These are phyloP conservation scores for Aquilaria agallochum DNA, from an alignment of 441 rosid genomes.

Conservation along the genomic window DNA sequence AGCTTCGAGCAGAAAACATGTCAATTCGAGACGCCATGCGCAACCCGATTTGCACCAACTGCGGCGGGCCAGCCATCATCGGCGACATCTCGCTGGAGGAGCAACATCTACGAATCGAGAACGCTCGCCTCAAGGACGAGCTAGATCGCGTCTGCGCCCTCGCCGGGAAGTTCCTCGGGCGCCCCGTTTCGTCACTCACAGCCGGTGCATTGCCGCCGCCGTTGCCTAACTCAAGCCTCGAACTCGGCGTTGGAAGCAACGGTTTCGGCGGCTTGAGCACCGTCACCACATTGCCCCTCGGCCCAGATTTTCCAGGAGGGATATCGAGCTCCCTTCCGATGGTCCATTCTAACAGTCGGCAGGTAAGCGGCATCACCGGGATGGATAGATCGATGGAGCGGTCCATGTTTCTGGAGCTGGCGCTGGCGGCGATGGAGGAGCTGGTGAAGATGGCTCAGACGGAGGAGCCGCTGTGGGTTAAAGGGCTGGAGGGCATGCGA, in stretches of 20 bases:
- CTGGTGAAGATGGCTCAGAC: slow-evolving; percentile 67
- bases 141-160: slow-evolving; percentile 73
- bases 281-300: slow-evolving; percentile 48
- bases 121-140: slow-evolving; percentile 84
- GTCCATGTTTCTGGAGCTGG: slow-evolving; percentile 68
- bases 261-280: slow-evolving; percentile 40
- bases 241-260: slow-evolving; percentile 66
- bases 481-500: slow-evolving; percentile 50
- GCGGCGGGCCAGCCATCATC: slow-evolving; percentile 80
- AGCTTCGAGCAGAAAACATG: slow-evolving; percentile 79
- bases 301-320: slow-evolving; percentile 43
- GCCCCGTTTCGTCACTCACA: slow-evolving; percentile 44
- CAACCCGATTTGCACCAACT: slow-evolving; percentile 77
- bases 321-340: slow-evolving; percentile 28
- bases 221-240: slow-evolving; percentile 60
- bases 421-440: slow-evolving; percentile 86
- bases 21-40: slow-evolving; percentile 74
- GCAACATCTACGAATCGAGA: slow-evolving; percentile 85
- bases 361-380: slow-evolving; percentile 23
- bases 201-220: slow-evolving; percentile 37
- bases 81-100: slow-evolving; percentile 83
- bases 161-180: slow-evolving; percentile 83
- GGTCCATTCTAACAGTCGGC: slow-evolving; percentile 22
- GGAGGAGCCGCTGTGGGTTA: slow-evolving; percentile 67
- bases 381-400: slow-evolving; percentile 51